These are phyloP conservation scores for Leccinum colubrinum DNA, from an alignment of 1,284 basidiomycete genomes.

Conservation along the genomic window DNA sequence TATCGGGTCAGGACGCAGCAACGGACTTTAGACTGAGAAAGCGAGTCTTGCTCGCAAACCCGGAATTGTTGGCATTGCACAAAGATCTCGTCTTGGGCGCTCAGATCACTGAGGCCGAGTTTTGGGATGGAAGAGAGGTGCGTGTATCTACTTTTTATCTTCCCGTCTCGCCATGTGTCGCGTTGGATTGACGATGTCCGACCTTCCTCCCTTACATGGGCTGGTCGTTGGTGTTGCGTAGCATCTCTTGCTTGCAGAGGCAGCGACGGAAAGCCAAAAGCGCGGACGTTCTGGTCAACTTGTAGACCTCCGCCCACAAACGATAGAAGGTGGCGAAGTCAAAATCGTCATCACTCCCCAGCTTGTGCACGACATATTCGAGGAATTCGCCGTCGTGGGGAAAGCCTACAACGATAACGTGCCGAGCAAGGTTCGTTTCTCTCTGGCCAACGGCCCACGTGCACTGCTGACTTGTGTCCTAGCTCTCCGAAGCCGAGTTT, in stretches of 20 bases:
- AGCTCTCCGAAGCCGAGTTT: conserved; percentile 88
- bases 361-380: not conserved
- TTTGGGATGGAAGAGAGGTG: conserved; percentile 94
- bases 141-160: not conserved
- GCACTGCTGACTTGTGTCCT: conserved; percentile 2
- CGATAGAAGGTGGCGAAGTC: conserved; percentile 76
- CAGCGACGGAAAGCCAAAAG: conserved; percentile 58
- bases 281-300: conserved; percentile 84
- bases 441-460: not conserved
- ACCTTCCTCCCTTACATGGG: conserved; percentile 29
- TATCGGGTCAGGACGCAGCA: conserved; percentile 56
- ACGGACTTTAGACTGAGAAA: conserved; percentile 73
- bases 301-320: conserved; percentile 86
- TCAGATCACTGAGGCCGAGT: conserved; percentile 88
- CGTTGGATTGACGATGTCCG: conserved; percentile 21
- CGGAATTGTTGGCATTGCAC: conserved; percentile 77
- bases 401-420: not conserved
- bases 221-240: not conserved
- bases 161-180: conserved; percentile 29
- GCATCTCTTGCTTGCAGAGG: conserved; percentile 37
- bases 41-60: conserved; percentile 73
- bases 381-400: not conserved
- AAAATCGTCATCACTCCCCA: not conserved
- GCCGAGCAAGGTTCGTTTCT: not conserved
- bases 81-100: conserved; percentile 82